Percentiles rank a stretch among this genome's conserved stretches.
Evolutionary conservation across 805 yeast species (phyloP).

Genomic region (Sugiyamaella americana): DNA sequence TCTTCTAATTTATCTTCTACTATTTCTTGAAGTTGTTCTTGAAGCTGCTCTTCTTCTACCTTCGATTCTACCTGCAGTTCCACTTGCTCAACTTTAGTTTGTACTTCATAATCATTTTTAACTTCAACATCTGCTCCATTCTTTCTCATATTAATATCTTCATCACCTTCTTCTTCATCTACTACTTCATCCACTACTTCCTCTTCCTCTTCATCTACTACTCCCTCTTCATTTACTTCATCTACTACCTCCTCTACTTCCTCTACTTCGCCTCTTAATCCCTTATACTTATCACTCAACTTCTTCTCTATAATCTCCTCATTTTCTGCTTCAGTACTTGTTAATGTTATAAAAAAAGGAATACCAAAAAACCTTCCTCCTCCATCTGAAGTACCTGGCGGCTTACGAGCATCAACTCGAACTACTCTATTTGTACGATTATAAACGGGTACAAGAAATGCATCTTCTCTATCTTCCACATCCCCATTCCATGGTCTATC

Average conservation of each 20-base stretch:
- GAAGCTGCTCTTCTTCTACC: no score
- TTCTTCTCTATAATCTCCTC: slow-evolving; percentile 54
- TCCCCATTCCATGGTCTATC: slow-evolving; percentile 1
- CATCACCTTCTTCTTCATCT: neutral
- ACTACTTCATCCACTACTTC: neutral
- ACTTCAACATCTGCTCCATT: neutral
- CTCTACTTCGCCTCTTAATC: neutral
- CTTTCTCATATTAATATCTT: neutral
- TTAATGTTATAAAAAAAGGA: slow-evolving; percentile 65
- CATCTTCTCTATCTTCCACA: slow-evolving; percentile 9
- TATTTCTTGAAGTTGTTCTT: no score
- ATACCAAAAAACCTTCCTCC: slow-evolving; percentile 53
- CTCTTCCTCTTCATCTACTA: slow-evolving; percentile 4
- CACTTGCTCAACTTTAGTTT: no score
- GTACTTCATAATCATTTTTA: neutral
- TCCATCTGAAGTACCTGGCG: slow-evolving; percentile 3
- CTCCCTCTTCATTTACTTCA: slow-evolving; percentile 1
- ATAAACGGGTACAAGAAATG: slow-evolving; percentile 22
- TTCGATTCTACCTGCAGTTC: no score
- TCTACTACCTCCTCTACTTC: slow-evolving; percentile 1
- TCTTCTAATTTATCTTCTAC: no score
- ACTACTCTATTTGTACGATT: slow-evolving; percentile 11
- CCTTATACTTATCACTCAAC: slow-evolving; percentile 34
- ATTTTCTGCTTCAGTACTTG: slow-evolving; percentile 47
- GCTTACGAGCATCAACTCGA: slow-evolving; percentile 4